phyloP scores from a whole-genome alignment of 2,329 filamentous ascomycete genomes.

The Aspergillus amoenus region DNA sequence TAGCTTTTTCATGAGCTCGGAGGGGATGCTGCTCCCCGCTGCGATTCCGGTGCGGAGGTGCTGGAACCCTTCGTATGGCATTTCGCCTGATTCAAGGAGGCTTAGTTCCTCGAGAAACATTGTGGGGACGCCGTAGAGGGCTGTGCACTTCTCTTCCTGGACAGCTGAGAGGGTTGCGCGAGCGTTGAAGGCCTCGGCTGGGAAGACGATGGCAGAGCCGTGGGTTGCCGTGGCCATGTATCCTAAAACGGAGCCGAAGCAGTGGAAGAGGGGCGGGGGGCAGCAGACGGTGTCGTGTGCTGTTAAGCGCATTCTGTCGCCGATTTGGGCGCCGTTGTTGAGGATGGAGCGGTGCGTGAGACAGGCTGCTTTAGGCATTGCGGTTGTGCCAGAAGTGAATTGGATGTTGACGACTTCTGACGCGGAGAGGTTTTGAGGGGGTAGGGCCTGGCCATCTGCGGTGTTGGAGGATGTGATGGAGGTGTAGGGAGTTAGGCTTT shows the following conservation, averaged over 20 bases:
- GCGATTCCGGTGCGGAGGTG: slow-evolving; percentile 85
- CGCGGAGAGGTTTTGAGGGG: slow-evolving; percentile 53
- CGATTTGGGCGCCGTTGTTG: slow-evolving; percentile 88
- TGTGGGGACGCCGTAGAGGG: slow-evolving; percentile 84
- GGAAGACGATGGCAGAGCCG: slow-evolving; percentile 77
- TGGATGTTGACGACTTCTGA: slow-evolving; percentile 86
- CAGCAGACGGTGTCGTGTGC: slow-evolving; percentile 68
- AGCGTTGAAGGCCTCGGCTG: slow-evolving; percentile 83
- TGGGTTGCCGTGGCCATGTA: slow-evolving; percentile 93
- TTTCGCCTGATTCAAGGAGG: slow-evolving; percentile 58
- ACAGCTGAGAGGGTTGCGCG: slow-evolving; percentile 65
- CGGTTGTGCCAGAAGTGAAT: slow-evolving; percentile 95
- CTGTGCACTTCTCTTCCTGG: slow-evolving; percentile 63
- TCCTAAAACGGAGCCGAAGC: slow-evolving; percentile 89
- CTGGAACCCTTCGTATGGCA: slow-evolving; percentile 56
- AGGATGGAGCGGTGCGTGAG: slow-evolving; percentile 82
- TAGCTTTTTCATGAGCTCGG: slow-evolving; percentile 66
- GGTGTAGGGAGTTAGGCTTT: slow-evolving; percentile 48
- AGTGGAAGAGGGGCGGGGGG: slow-evolving; percentile 61
- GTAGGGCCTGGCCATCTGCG: slow-evolving; percentile 42
- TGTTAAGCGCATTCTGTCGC: slow-evolving; percentile 76
- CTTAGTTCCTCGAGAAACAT: slow-evolving; percentile 93
- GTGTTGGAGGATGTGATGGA: slow-evolving; percentile 46
- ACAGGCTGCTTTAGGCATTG: slow-evolving; percentile 86
- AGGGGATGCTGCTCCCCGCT: slow-evolving; percentile 81